A percentile compares a stretch with the other conserved stretches of the same genome.
Evolutionary conservation across 768 basidiomycete genomes (phyloP).

Genomic region (Mycena olivaceomarginata): DNA sequence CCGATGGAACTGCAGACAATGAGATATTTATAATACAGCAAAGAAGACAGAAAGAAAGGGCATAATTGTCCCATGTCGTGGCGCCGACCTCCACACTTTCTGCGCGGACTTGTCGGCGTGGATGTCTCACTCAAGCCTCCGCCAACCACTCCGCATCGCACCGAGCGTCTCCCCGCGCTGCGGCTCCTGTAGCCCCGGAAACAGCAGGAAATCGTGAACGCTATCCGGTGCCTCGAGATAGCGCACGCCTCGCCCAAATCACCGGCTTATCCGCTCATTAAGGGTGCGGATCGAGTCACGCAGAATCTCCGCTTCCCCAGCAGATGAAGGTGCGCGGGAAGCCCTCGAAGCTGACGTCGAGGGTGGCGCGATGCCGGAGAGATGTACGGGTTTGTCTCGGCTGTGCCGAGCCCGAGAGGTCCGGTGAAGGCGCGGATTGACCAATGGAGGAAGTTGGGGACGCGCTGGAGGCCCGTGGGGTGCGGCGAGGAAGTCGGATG

Average conservation of each 20-base stretch:
- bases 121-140: too few species aligned
- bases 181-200: neutral
- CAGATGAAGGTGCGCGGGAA: neutral
- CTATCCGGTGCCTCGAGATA: neutral
- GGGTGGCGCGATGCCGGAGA: neutral
- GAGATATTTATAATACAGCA: too few species aligned
- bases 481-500: neutral
- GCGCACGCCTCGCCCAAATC: neutral
- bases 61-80: too few species aligned
- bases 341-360: neutral
- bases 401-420: neutral
- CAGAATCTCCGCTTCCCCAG: neutral
- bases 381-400: neutral
- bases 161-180: neutral
- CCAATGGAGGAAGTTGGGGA: neutral
- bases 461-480: neutral
- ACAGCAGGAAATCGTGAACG: neutral
- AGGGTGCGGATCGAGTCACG: neutral
- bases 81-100: too few species aligned
- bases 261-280: neutral
- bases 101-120: too few species aligned
- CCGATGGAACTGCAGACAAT: too few species aligned
- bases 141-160: neutral
- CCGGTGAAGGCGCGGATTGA: neutral
- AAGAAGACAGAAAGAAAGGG: too few species aligned